Evolutionary conservation across 805 yeast species (phyloP).

Genomic region (Saccharomyces paradoxus): DNA sequence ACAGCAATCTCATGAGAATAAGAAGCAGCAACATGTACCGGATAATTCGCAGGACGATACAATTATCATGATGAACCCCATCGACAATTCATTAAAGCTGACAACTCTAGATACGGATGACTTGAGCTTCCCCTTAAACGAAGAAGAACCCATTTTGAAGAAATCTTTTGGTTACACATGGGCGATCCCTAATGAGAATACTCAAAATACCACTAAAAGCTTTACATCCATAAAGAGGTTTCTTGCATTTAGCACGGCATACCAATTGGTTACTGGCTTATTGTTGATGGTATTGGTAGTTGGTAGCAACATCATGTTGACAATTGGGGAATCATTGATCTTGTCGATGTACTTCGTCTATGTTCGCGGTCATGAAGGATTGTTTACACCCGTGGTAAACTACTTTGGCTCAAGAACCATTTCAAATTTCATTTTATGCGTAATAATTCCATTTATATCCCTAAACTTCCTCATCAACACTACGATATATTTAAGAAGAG

Average conservation of each 20-base stretch:
- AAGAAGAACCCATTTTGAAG: constrained; percentile 2
- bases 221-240: constrained; percentile 6
- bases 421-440: constrained; percentile 21
- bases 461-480: constrained; percentile 15
- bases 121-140: not conserved
- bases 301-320: constrained; percentile 13
- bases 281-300: constrained; percentile 9
- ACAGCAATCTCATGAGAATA: not conserved
- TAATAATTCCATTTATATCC: constrained; percentile 28
- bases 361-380: constrained; percentile 30
- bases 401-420: constrained; percentile 31
- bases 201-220: not conserved
- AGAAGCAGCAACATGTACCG: not conserved
- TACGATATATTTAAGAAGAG: constrained; percentile 21
- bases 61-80: constrained; percentile 14
- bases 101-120: constrained; percentile 10
- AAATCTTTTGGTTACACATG: constrained; percentile 8
- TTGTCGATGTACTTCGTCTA: constrained; percentile 36
- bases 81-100: constrained; percentile 18
- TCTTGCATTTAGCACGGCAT: constrained; percentile 6
- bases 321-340: constrained; percentile 30
- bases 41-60: constrained; percentile 5
- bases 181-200: not conserved
- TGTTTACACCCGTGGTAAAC: constrained; percentile 27
- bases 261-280: constrained; percentile 9